Conservation (phyloP, 2,329 filamentous ascomycete species). For the Aspergillus vadensis region DNA sequence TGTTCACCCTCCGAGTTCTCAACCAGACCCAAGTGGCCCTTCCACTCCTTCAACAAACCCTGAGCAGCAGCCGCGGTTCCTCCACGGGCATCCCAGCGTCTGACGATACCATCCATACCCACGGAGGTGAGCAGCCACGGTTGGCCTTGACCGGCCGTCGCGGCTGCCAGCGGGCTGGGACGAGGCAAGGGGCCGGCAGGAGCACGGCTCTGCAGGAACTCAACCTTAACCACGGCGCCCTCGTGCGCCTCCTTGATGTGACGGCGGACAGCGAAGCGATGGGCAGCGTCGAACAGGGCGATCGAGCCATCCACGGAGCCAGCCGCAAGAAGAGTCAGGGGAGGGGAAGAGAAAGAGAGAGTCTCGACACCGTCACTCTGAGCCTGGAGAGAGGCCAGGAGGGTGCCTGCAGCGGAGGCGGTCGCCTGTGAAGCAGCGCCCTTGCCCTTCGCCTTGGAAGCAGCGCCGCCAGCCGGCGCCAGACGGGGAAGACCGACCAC, state of each 20-base stretch:
- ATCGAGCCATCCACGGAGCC: slow-evolving; percentile 70
- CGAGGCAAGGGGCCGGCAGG: slow-evolving; percentile 32
- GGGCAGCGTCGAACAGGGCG: slow-evolving; percentile 80
- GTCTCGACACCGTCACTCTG: slow-evolving; percentile 81
- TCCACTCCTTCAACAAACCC: slow-evolving; percentile 83
- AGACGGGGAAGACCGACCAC: slow-evolving; percentile 79
- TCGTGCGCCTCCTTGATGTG: slow-evolving; percentile 82
- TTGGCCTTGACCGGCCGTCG: slow-evolving; percentile 43
- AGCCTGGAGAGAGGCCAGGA: slow-evolving; percentile 79
- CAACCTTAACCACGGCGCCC: slow-evolving; percentile 86
- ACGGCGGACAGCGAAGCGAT: slow-evolving; percentile 82
- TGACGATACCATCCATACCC: slow-evolving; percentile 88
- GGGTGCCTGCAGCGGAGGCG: slow-evolving; percentile 61
- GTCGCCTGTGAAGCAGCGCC: slow-evolving; percentile 38
- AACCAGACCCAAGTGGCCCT: slow-evolving; percentile 63
- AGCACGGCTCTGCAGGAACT: slow-evolving; percentile 66
- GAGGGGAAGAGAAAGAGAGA: slow-evolving; percentile 63
- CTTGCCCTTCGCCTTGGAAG: slow-evolving; percentile 55
- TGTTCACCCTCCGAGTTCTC: slow-evolving; percentile 66
- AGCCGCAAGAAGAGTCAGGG: slow-evolving; percentile 62
- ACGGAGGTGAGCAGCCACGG: slow-evolving; percentile 78
- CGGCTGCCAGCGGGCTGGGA: slow-evolving; percentile 27
- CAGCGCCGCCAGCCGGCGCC: slow-evolving; percentile 37
- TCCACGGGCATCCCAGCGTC: slow-evolving; percentile 80
- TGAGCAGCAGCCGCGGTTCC: slow-evolving; percentile 67